Evolutionary conservation across 1,284 basidiomycete species (phyloP), one percentile per base, ranked within the genome.

Genomic region (Naganishia sp.): DNA sequence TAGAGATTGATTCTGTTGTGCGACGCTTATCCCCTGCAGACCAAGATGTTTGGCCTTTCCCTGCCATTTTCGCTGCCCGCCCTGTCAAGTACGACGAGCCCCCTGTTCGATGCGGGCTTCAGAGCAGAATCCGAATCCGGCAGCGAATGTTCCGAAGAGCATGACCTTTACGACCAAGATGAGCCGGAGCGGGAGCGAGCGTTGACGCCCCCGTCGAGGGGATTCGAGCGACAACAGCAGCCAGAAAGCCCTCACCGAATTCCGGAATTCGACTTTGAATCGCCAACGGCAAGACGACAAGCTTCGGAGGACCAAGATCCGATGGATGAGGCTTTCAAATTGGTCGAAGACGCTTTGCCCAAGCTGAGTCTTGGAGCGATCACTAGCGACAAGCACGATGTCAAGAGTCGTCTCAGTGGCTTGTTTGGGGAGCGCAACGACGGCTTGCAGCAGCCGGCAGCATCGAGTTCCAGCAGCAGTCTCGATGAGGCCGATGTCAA

Each of bases 211-310:
- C 75, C 78, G 2, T 73, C 74, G 1, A 55, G 39, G 4, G 31
- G 45, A 36, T 15, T 45, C 42, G 50, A 53, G 54, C 2, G 25
- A 63, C 36, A 7, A 39, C 36, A 39, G 10, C 70, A 42, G 66
- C 72, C 25, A 56, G 72, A 75, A 6, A 75, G 72, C 48, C 77
- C 78, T 1, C 77, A 78, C 68, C 74, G 74, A 1, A 72, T 80
- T 53, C 79, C 79, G 4, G 64, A 74, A 52, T 76, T 79, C 64
- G 73, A 79, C 39, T 77, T 79, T 60, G 78, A 74, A 31, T 31
- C 72, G 70, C 57, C 57, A 23, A 39, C 57, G 11, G 39, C 46
- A 23, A 42, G 39, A 15, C 46, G n/a, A 42, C 31, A 52, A 13
- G 39, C 13, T 5, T 48, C 46, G n/a, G 55, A 54, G 11, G 49